Conservation (phyloP, 371 early-diverging fungal species). For the Apophysomyces sp. region DNA sequence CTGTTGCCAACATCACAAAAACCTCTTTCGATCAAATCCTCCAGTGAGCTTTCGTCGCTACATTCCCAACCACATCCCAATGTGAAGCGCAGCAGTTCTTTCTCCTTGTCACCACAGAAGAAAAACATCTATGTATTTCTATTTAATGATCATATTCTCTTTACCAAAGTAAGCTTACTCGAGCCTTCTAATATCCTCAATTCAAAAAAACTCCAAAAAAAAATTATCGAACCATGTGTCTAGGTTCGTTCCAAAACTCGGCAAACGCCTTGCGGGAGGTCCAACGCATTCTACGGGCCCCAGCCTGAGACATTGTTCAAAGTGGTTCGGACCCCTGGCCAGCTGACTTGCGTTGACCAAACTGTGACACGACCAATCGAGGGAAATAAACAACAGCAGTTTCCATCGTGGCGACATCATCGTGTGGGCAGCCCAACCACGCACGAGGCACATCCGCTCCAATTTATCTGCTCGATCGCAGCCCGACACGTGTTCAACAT, state of each 20-base stretch:
- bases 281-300: conserved; percentile 17
- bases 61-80: conserved; percentile 6
- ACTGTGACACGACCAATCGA: conserved; percentile 3
- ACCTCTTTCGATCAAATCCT: not conserved
- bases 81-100: conserved; percentile 22
- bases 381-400: not conserved
- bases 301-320: conserved; percentile 22
- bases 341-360: conserved; percentile 22
- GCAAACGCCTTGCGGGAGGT: not conserved
- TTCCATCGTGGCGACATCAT: not conserved
- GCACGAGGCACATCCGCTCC: conserved; percentile 26
- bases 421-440: not conserved
- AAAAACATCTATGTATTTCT: conserved; percentile 36
- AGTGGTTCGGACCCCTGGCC: conserved; percentile 21
- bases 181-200: not conserved
- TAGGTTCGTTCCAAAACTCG: conserved; percentile 6
- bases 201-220: too few relatives aligned
- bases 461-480: conserved; percentile 34
- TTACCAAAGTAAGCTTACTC: conserved; percentile 40
- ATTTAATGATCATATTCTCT: conserved; percentile 41
- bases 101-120: conserved; percentile 13
- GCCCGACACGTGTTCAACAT: conserved; percentile 20
- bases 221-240: not conserved
- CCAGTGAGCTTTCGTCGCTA: not conserved
- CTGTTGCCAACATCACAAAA: conserved; percentile 17